Conservation (phyloP, 345 rosid genomes). For the Melaleuca alternifolia region DNA sequence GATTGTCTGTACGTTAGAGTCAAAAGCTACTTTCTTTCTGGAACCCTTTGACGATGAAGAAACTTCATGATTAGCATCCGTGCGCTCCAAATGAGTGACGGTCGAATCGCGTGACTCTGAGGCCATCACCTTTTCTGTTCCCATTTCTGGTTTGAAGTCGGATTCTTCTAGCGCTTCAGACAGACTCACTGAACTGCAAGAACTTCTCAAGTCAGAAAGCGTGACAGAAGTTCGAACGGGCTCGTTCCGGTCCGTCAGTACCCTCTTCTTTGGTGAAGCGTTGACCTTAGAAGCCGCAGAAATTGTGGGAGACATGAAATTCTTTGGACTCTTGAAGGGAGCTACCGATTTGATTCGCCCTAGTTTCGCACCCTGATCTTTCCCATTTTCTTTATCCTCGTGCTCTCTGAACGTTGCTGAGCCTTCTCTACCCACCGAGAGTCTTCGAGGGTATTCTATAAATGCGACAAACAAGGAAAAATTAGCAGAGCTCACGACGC, state of each 20-base stretch:
- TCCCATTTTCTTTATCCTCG: conserved; percentile 62
- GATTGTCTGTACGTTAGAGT: conserved; percentile 3
- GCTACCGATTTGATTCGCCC: conserved; percentile 26
- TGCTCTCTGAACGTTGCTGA: conserved; percentile 17
- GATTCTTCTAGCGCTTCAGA: conserved; percentile 17
- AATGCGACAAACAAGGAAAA: neutral
- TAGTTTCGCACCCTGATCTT: conserved; percentile 18
- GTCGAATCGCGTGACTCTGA: conserved; percentile 19
- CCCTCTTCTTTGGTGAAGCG: conserved; percentile 64
- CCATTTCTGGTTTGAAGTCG: conserved; percentile 9
- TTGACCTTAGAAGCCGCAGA: conserved; percentile 72
- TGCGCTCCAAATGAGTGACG: conserved; percentile 6
- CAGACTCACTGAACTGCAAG: conserved; percentile 1
- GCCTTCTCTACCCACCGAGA: conserved; percentile 32
- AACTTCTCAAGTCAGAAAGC: conserved; percentile 25
- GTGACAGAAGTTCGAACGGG: conserved; percentile 29
- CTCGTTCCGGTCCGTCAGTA: conserved; percentile 58
- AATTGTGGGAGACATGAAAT: conserved; percentile 86
- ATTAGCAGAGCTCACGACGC: neutral
- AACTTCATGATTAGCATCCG: conserved; percentile 1
- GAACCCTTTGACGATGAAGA: neutral
- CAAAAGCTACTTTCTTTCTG: conserved; percentile 9
- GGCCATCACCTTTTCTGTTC: neutral
- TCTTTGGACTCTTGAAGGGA: conserved; percentile 37
- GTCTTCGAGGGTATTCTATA: conserved; percentile 31